Base-by-base conservation (phyloP, 306 rosid genomes). In the Gynostemma pentaphyllum region DNA sequence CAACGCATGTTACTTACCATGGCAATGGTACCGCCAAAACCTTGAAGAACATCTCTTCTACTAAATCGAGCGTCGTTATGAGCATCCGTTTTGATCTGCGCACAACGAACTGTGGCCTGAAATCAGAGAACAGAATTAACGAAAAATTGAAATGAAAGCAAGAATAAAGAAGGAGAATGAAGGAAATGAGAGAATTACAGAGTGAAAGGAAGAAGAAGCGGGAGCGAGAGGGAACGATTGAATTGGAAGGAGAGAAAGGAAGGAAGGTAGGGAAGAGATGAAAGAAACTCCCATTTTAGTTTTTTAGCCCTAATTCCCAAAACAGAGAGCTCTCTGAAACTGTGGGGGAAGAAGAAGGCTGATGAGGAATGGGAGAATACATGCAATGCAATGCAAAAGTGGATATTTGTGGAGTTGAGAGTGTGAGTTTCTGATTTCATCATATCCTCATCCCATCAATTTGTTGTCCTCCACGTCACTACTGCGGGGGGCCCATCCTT, bases 31-130 rank as follows among this genome's bases (percentile, higher is more conserved):
- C 76, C 78, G 0, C 96, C 95, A 18, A 80, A 23, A 71, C 82
- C 78, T 76, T 81, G 79, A 70, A 92, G 90, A 61, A 88, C 60
- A 75, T 71, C 76, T 68, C 81, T 75, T 9, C 85, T 68, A 7
- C 67, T 66, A 64, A 86, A 72, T 29, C 69, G 73, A 22, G 51
- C 72, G 64, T 78, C 84, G 69, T 51, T 66, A 75, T 4, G 47
- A 64, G 63, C 73, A 68, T 62, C 75, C 42, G 41, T 66, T 69
- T 66, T 78, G 57, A 75, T 53, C 68, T 76, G 85, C 59, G 40
- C 63, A 63, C 96, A 84, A 66, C 78, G 81, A 76, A 84, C 44
- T 64, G 75, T 18, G 29, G 72, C 88, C 99, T 88, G 68, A 45
- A 39, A 60, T 10, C 15, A n/a, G 5, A 12, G 5, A 0, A 19